Evolutionary conservation across 73 alveolate species (phyloP).

Genomic region (Paramecium sonneborni): DNA sequence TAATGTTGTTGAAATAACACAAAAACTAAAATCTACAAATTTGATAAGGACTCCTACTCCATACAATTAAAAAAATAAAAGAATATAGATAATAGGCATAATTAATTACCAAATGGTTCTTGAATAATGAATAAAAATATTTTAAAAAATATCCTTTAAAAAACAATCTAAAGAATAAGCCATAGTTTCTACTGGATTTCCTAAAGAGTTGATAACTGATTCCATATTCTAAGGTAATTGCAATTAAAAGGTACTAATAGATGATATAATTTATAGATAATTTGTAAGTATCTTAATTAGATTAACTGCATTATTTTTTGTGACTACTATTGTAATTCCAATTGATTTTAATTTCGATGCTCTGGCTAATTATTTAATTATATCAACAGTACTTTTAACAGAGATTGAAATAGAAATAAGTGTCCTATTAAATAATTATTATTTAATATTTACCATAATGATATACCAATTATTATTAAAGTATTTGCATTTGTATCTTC

Average conservation of each 20-base stretch:
- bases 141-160: background rate
- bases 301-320: background rate
- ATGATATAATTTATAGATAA: background rate
- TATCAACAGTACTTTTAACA: background rate
- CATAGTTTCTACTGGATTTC: slow-evolving; percentile 44
- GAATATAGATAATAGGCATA: background rate
- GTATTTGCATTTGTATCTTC: background rate
- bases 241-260: background rate
- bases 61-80: background rate
- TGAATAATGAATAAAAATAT: background rate
- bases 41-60: background rate
- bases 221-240: background rate
- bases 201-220: background rate
- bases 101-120: background rate
- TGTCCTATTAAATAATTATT: background rate
- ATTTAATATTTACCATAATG: background rate
- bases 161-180: slow-evolving; percentile 48
- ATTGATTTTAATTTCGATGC: background rate
- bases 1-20: background rate
- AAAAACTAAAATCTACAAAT: background rate
- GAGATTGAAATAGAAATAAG: background rate
- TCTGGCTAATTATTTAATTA: background rate
- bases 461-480: background rate
- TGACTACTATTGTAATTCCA: background rate
- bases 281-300: background rate